phyloP scores from a whole-genome alignment of 1,139 yeast genomes.

The Taphrina betulina region DNA sequence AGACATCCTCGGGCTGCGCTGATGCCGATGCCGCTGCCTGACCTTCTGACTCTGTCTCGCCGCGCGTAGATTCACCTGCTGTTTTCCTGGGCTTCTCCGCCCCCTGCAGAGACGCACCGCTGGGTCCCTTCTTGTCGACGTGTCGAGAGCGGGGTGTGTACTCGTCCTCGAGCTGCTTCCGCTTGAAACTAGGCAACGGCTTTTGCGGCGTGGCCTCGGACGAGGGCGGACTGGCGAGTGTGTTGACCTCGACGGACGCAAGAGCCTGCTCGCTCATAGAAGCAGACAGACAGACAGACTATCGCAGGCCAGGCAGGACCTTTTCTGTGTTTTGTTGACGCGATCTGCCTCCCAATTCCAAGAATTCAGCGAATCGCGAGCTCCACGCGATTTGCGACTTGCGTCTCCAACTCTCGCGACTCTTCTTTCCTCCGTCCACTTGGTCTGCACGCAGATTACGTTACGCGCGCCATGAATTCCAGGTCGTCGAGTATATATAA shows the following conservation, averaged over 20 bases:
- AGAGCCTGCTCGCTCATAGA: too few species aligned
- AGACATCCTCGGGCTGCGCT: neutral
- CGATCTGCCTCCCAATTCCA: too few species aligned
- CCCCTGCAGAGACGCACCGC: neutral
- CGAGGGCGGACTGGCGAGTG: neutral
- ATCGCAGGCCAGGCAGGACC: too few species aligned
- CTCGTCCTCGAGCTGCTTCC: conserved; percentile 24
- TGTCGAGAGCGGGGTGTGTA: conserved; percentile 24
- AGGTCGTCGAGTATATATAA: conserved; percentile 12
- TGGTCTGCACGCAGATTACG: too few species aligned
- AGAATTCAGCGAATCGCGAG: too few species aligned
- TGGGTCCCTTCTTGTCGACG: conserved; percentile 14
- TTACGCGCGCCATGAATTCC: conserved; percentile 17
- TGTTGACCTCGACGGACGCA: neutral
- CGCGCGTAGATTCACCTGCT: neutral
- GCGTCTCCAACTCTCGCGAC: too few species aligned
- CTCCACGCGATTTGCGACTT: too few species aligned
- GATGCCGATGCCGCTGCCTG: neutral
- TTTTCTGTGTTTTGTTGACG: too few species aligned
- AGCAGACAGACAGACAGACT: too few species aligned
- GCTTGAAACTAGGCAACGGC: conserved; percentile 16
- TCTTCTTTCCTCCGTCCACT: too few species aligned
- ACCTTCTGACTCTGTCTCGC: neutral
- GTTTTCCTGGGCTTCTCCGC: neutral
- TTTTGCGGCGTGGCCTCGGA: conserved; percentile 7